Evolutionary conservation across 2,329 filamentous ascomycete species (phyloP).

Genomic region (Tolypocladium cylindrosporum): DNA sequence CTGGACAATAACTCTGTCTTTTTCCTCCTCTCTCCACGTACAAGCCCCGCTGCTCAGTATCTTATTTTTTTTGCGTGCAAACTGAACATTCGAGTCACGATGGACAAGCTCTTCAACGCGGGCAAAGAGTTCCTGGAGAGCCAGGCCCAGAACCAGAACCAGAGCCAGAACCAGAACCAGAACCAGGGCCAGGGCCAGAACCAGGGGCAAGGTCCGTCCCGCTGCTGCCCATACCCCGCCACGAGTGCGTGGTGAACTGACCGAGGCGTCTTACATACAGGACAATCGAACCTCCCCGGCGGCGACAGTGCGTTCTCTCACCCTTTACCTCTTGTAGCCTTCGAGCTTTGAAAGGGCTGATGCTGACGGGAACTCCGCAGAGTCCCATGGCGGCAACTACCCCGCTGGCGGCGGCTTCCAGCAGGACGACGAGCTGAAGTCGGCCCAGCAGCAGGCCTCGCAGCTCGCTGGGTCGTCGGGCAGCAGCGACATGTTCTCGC

Average conservation of each 20-base stretch:
- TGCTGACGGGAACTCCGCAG: not conserved
- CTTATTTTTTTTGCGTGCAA: not conserved
- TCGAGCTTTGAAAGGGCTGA: not conserved
- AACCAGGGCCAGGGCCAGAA: slow-evolving; percentile 12
- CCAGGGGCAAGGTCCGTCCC: slow-evolving; percentile 3
- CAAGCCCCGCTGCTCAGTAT: not conserved
- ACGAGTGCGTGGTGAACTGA: not conserved
- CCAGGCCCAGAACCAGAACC: slow-evolving; percentile 14
- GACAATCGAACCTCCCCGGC: slow-evolving; percentile 1
- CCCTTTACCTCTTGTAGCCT: not conserved
- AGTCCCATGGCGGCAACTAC: slow-evolving; percentile 7
- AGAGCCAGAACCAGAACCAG: slow-evolving; percentile 13
- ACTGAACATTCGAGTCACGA: slow-evolving; percentile 9
- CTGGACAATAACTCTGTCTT: not conserved
- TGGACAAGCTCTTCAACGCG: slow-evolving; percentile 28
- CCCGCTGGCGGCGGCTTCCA: slow-evolving; percentile 1
- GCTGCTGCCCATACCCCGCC: not conserved
- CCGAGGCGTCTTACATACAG: not conserved
- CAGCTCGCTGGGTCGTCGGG: slow-evolving; percentile 35
- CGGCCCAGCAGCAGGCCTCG: slow-evolving; percentile 37
- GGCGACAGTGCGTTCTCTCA: slow-evolving; percentile 7
- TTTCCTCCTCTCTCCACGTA: not conserved
- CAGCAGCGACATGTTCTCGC: slow-evolving; percentile 37
- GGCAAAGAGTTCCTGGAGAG: slow-evolving; percentile 26
- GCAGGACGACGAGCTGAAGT: slow-evolving; percentile 18